These are phyloP conservation scores for Mortierella sp. DNA, from an alignment of 371 early-diverging fungal genomes.

Conservation along the genomic window DNA sequence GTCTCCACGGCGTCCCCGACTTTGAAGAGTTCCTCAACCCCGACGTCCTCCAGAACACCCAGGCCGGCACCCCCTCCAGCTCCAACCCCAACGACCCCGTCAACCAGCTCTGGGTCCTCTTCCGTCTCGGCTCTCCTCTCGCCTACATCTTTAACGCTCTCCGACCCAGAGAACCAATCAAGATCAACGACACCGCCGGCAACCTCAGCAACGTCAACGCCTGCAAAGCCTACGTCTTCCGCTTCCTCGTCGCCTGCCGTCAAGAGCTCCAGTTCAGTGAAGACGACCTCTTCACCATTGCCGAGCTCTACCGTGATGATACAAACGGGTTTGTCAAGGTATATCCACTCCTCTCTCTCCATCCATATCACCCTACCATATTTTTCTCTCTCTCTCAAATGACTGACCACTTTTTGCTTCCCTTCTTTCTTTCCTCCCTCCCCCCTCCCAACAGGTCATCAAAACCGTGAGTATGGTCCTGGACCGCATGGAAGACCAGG, in stretches of 20 bases:
- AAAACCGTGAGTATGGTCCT: slow-evolving; percentile 78
- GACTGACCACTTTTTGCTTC: no score
- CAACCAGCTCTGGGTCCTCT: slow-evolving; percentile 85
- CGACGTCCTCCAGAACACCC: slow-evolving; percentile 51
- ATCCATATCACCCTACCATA: background rate
- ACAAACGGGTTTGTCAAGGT: slow-evolving; percentile 97
- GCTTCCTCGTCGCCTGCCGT: slow-evolving; percentile 80
- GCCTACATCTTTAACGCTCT: slow-evolving; percentile 57
- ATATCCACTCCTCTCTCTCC: slow-evolving; percentile 5
- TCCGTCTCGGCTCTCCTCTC: slow-evolving; percentile 91
- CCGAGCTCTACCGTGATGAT: slow-evolving; percentile 92
- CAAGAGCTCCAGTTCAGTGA: slow-evolving; percentile 74
- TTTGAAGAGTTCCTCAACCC: slow-evolving; percentile 67
- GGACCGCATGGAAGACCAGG: slow-evolving; percentile 74
- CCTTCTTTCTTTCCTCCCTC: no score
- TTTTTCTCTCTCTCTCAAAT: background rate
- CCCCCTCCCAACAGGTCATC: slow-evolving; percentile 55
- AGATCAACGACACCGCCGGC: slow-evolving; percentile 66
- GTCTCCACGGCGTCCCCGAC: slow-evolving; percentile 67
- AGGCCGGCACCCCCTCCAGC: slow-evolving; percentile 49
- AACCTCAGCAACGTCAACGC: slow-evolving; percentile 75
- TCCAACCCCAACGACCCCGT: slow-evolving; percentile 77
- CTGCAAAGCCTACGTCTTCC: slow-evolving; percentile 86
- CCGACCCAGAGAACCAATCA: slow-evolving; percentile 60
- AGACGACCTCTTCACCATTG: slow-evolving; percentile 87